Evolutionary conservation across 2,329 filamentous ascomycete genomes (phyloP), one percentile per base, ranked within the genome.

Genomic region (Fusarium odoratissimum): DNA sequence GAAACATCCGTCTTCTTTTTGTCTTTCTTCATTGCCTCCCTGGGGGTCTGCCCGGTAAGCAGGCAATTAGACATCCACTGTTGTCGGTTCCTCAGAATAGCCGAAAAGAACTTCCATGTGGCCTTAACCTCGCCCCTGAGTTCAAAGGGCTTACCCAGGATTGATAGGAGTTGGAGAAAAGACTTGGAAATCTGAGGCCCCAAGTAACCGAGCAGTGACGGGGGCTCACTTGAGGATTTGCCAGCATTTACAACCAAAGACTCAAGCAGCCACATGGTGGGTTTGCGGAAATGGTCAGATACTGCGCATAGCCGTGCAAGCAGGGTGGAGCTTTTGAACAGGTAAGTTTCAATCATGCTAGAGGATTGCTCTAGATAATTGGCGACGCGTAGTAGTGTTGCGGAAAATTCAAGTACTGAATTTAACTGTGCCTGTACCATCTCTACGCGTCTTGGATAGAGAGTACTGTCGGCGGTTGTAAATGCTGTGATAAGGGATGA

Each of bases 11-110:
- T 83, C 33, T 87, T 84, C 73, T 88, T 88, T 51, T 84, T 82
- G 51, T 86, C 86, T 46, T 84, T 84, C 71, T 90, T 90, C 77
- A 94, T 84, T 9, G 92, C 89, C 75, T 96, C 91, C 69, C 93
- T 90, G 8, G 95, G 95, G 1, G 94, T 94, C 78, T 91, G 92
- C 28, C 95, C 96, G 11, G 95, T 98, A 42, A 98, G 89, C 13
- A 99, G 87, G 78, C 95, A 97, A 69, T 97, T 94, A 0, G 95
- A 94, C 84, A 99, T 93, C 93, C 95, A 98, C 79, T 97, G 95
- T 80, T 99, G 96, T 71, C 94, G 91, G 79, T 94, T 95, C 73
- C 93, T 92, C 67, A 99, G 89, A 51, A 98, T 92, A 6, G 92
- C 91, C 5, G 95, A 93, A 59, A 98, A 90, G 77, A 99, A 91